phyloP scores from a whole-genome alignment of 1,284 basidiomycete species.

The Malassezia pachydermatis region DNA sequence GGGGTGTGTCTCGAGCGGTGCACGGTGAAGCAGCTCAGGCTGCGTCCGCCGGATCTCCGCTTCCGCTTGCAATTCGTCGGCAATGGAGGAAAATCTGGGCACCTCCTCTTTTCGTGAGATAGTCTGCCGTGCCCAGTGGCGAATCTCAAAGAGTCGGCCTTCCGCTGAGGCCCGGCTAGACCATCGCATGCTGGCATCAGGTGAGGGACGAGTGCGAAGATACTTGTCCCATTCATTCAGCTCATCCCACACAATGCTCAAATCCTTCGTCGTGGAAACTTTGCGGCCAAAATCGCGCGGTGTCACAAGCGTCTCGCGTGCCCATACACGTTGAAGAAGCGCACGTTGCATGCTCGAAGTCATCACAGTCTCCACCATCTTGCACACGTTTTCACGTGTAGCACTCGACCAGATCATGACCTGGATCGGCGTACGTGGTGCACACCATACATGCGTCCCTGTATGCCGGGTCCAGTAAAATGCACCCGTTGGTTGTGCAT shows the following conservation, averaged over 20 bases:
- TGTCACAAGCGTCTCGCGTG: conserved; percentile 61
- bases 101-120: background rate
- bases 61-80: conserved; percentile 15
- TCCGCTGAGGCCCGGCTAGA: conserved; percentile 3
- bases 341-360: conserved; percentile 31
- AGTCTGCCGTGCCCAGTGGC: background rate
- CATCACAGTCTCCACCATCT: conserved; percentile 46
- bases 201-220: background rate
- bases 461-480: conserved; percentile 21
- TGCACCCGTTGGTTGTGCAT: conserved; percentile 22
- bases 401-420: conserved; percentile 80
- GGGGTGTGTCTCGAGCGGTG: conserved; percentile 6
- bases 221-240: conserved; percentile 41
- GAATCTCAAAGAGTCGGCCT: background rate
- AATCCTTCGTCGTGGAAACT: conserved; percentile 56
- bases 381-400: conserved; percentile 64
- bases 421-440: conserved; percentile 8
- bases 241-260: conserved; percentile 62
- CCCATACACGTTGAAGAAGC: conserved; percentile 58
- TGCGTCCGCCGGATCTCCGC: background rate
- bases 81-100: background rate
- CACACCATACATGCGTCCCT: background rate
- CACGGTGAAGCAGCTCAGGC: background rate
- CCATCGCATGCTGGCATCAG: background rate
- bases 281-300: conserved; percentile 15